Conservation (phyloP, 2,329 filamentous ascomycete genomes). For the Lasiodiplodia sp. region DNA sequence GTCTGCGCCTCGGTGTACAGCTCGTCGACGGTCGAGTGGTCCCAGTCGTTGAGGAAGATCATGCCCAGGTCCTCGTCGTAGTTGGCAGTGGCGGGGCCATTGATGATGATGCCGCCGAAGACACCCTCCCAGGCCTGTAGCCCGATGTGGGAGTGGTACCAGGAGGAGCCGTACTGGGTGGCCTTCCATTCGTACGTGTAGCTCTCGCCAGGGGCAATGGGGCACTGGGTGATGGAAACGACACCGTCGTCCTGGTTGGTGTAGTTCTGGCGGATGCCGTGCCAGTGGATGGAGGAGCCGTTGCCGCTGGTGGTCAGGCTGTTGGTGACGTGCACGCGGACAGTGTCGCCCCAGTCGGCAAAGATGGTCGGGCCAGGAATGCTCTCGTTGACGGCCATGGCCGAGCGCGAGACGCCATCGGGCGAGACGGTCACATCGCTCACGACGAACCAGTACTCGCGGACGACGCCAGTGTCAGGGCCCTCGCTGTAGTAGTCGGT, state of each 20-base stretch:
- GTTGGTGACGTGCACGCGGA: slow-evolving; percentile 60
- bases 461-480: slow-evolving; percentile 63
- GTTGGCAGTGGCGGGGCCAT: slow-evolving; percentile 46
- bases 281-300: slow-evolving; percentile 69
- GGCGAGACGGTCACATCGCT: slow-evolving; percentile 60
- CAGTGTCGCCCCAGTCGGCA: slow-evolving; percentile 54
- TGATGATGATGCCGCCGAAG: slow-evolving; percentile 43
- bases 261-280: slow-evolving; percentile 65
- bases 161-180: slow-evolving; percentile 47
- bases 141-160: slow-evolving; percentile 42
- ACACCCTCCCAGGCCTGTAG: slow-evolving; percentile 48
- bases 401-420: slow-evolving; percentile 61
- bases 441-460: slow-evolving; percentile 63
- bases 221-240: slow-evolving; percentile 53
- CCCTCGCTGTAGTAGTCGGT: slow-evolving; percentile 61
- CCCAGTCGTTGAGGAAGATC: slow-evolving; percentile 53
- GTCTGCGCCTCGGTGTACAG: slow-evolving; percentile 16
- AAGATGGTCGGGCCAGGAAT: slow-evolving; percentile 27
- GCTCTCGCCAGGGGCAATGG: slow-evolving; percentile 33
- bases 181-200: slow-evolving; percentile 64
- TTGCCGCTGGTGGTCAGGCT: slow-evolving; percentile 54
- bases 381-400: slow-evolving; percentile 24
- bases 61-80: slow-evolving; percentile 52
- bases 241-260: slow-evolving; percentile 66
- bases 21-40: slow-evolving; percentile 29